Conservation (phyloP, 495 filamentous ascomycete species). For the Penicillium cataractarum region DNA sequence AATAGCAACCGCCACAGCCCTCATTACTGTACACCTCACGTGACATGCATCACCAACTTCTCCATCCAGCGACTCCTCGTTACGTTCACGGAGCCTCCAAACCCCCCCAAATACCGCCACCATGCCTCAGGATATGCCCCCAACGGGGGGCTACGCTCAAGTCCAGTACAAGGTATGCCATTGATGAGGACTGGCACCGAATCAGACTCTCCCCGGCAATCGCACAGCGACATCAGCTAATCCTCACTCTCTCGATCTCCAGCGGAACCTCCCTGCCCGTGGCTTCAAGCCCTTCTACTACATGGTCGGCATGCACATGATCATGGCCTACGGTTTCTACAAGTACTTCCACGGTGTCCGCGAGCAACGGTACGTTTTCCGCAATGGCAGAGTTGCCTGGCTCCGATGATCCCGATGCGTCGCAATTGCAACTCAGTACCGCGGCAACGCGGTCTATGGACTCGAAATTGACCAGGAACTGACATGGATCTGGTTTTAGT, state of each 20-base stretch:
- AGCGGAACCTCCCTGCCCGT: constrained; percentile 91
- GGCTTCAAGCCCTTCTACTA: constrained; percentile 84
- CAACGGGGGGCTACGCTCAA: constrained; percentile 87
- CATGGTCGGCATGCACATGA: constrained; percentile 68
- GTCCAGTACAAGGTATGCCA: constrained; percentile 89
- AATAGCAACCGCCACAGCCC: constrained; percentile 36
- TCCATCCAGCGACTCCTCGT: constrained; percentile 31
- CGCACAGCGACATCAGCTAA: constrained; percentile 24
- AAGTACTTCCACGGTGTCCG: constrained; percentile 74
- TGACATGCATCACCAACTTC: constrained; percentile 45
- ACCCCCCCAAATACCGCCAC: constrained; percentile 33
- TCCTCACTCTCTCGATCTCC: constrained; percentile 18
- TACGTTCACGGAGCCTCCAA: constrained; percentile 25
- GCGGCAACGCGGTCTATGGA: background rate
- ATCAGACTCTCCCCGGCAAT: constrained; percentile 4
- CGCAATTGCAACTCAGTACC: constrained; percentile 12
- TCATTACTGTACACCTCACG: constrained; percentile 43
- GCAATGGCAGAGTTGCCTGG: constrained; percentile 9
- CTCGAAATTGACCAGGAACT: background rate
- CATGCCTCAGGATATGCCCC: constrained; percentile 85
- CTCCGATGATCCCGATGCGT: constrained; percentile 11
- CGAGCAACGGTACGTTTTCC: constrained; percentile 77
- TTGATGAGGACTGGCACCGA: constrained; percentile 15
- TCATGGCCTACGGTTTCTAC: constrained; percentile 91
- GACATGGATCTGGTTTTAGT: constrained; percentile 48